Conservation (phyloP, 2,329 filamentous ascomycete genomes). For the Spiromastix sp. region DNA sequence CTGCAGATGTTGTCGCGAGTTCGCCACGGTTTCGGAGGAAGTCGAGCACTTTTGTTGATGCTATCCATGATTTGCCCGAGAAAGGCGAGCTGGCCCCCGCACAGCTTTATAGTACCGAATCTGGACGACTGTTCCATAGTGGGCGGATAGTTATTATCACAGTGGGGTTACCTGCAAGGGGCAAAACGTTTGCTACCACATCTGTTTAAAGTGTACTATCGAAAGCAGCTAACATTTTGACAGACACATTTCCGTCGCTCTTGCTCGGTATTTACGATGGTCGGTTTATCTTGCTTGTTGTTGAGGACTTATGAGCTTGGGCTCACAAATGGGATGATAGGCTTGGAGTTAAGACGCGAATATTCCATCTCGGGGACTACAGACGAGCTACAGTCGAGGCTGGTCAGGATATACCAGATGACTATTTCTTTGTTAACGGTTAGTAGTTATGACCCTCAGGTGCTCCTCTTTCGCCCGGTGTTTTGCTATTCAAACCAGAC, state of each 20-base stretch:
- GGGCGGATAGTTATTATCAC: slow-evolving; percentile 96
- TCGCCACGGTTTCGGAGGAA: slow-evolving; percentile 81
- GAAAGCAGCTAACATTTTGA: slow-evolving; percentile 5
- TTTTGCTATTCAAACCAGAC: no score
- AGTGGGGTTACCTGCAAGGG: slow-evolving; percentile 85
- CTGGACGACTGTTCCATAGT: slow-evolving; percentile 90
- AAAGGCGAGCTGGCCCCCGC: slow-evolving; percentile 81
- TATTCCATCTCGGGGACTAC: slow-evolving; percentile 96
- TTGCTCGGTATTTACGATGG: slow-evolving; percentile 90
- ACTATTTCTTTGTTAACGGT: slow-evolving; percentile 94
- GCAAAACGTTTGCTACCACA: slow-evolving; percentile 64
- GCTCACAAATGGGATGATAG: slow-evolving; percentile 30
- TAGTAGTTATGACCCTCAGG: no score
- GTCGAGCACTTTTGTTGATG: slow-evolving; percentile 94
- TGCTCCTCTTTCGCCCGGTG: no score
- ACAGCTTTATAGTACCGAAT: slow-evolving; percentile 97
- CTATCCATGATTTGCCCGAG: slow-evolving; percentile 85
- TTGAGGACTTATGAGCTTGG: slow-evolving; percentile 2
- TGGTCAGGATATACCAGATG: slow-evolving; percentile 77
- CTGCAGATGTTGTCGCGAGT: slow-evolving; percentile 83
- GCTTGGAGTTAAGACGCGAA: slow-evolving; percentile 95
- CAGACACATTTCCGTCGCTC: slow-evolving; percentile 87
- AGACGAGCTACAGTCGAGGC: slow-evolving; percentile 80
- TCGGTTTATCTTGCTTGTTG: slow-evolving; percentile 27
- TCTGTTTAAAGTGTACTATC: neutral